A percentile compares a stretch with the other conserved stretches of the same genome.
Evolutionary conservation across 257 asterid genomes (phyloP).

Genomic region (Ophiorrhiza pumila): DNA sequence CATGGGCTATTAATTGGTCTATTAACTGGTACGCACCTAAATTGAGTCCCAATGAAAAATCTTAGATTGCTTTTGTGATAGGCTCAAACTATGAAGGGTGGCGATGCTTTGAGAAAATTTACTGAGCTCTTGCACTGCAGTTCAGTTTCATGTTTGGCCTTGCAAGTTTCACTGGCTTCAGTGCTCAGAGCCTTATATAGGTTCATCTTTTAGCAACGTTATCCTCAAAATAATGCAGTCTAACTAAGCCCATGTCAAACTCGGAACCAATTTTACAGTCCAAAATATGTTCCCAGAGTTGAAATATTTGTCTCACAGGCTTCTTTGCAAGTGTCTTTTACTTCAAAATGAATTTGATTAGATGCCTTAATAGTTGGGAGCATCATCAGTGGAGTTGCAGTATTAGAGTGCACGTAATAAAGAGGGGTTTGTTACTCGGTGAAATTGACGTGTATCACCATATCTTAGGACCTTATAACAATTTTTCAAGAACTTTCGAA

Average conservation of each 20-base stretch:
- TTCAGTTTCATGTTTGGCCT: not conserved
- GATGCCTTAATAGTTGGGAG: not conserved
- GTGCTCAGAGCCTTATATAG: not conserved
- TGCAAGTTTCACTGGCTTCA: not conserved
- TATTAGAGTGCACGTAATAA: not conserved
- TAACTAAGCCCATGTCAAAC: not conserved
- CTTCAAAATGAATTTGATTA: not conserved
- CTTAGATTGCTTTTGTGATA: constrained; percentile 1
- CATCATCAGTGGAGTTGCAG: not conserved
- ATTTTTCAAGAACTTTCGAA: not conserved
- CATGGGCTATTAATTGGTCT: not conserved
- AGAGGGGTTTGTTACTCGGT: not conserved
- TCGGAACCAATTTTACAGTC: not conserved
- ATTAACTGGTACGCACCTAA: not conserved
- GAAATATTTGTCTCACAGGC: not conserved
- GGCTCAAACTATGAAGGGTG: not conserved
- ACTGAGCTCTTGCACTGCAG: not conserved
- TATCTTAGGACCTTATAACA: not conserved
- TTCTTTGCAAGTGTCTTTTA: not conserved
- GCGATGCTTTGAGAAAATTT: not conserved
- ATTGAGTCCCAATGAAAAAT: not conserved
- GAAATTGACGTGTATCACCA: not conserved
- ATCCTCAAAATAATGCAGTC: constrained; percentile 1
- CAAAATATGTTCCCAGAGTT: not conserved
- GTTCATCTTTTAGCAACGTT: not conserved